Evolutionary conservation across 1,139 yeast species (phyloP), one percentile per base, ranked within the genome.

Genomic region (Nadsonia commutata): DNA sequence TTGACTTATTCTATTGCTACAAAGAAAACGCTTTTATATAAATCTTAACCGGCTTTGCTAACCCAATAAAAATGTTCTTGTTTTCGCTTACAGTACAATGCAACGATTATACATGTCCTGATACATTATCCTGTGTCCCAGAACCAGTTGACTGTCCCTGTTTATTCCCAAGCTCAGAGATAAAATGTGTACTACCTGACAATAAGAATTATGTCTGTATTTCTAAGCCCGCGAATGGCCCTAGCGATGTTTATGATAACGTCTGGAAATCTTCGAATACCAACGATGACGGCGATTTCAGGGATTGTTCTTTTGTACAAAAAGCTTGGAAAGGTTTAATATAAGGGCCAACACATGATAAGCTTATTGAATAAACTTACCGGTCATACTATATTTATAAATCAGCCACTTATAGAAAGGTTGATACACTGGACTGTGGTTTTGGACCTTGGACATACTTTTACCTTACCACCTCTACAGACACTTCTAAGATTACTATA

Each of bases 121-220:
- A 80, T 52, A 85, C 96, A 0, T 67, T 77, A 40, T 67, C 70
- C 8, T 90, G 98, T 63, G 98, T 83, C 0, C 69, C 71, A 6
- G 57, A 63, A 2, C 76, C 86, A 1, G 57, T 70, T 20, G 79
- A 79, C 45, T 90, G 98, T 59, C 95, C 97, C 1, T 90, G 98
- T 59, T 86, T 85, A 8, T 88, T 74, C 56, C 90, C 95, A 1
- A 75, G 77, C 44, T 79, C 94, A 1, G 95, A 90, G 58, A 58
- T 82, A 49, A 79, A 85, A 55, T 90, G 98, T 59, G 60, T 71
- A 5, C 65, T 84, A 43, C 94, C 96, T 0, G 77, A 74, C 48
- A 71, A 75, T 20, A 69, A 73, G 45, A 66, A 66, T 43, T 80
- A 67, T 55, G 68, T 86, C 13, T 90, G 98, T 59, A 80, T 90